Percentiles rank a stretch among this genome's conserved stretches.
Evolutionary conservation across 257 asterid genomes (phyloP).

Genomic region (Euphrasia confusa): DNA sequence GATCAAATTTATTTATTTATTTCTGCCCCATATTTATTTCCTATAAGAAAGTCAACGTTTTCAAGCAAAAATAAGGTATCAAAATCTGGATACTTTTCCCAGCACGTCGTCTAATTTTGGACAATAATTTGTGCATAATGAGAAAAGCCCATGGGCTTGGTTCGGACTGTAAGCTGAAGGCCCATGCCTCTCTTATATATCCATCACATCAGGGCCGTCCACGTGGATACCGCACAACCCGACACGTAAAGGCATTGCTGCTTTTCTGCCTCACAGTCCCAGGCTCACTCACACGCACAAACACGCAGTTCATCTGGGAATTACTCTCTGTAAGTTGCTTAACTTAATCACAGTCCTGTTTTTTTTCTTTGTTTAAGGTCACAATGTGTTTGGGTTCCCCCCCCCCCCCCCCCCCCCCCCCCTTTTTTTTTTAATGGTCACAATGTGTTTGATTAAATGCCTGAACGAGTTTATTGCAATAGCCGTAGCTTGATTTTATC

Average conservation of each 20-base stretch:
- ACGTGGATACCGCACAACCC: neutral
- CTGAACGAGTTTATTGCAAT: constrained; percentile 8
- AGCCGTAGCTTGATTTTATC: neutral
- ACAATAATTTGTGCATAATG: too few species aligned
- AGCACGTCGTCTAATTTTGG: too few species aligned
- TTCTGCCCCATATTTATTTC: too few species aligned
- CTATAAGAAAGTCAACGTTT: too few species aligned
- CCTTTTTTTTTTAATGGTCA: neutral
- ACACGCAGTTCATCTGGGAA: neutral
- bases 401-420: too few species aligned
- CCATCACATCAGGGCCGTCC: neutral
- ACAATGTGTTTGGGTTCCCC: constrained; percentile 15
- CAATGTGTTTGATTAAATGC: constrained; percentile 22
- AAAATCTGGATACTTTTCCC: too few species aligned
- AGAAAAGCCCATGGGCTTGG: neutral
- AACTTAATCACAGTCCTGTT: neutral
- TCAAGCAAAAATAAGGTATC: too few species aligned
- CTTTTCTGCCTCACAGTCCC: neutral
- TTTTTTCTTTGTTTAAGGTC: neutral
- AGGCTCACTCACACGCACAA: neutral
- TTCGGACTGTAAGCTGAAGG: neutral
- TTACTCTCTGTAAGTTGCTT: constrained; percentile 12
- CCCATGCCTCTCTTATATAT: neutral
- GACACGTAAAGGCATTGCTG: neutral
- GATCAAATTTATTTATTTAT: too few species aligned